Evolutionary conservation across 1,284 basidiomycete species (phyloP).

Genomic region (Moniliella sp.): DNA sequence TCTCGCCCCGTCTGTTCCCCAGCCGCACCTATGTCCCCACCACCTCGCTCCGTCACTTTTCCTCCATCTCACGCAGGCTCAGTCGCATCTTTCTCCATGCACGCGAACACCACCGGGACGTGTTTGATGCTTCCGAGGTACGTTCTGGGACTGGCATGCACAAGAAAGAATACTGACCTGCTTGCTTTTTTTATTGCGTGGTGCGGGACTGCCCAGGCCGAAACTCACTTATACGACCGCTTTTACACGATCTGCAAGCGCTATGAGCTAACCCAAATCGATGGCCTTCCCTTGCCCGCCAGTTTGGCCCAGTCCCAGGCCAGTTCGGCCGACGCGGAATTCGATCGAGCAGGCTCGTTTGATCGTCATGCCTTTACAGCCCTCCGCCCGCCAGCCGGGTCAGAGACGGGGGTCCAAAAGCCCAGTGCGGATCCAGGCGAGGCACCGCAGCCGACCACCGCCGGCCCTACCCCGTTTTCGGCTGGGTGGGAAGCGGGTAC

Average conservation of each 20-base stretch:
- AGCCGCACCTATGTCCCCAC: conserved; percentile 37
- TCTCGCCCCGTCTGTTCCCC: conserved; percentile 73
- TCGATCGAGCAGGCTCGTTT: no score
- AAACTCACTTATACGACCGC: conserved; percentile 70
- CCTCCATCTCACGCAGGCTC: conserved; percentile 61
- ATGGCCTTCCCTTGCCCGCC: conserved; percentile 2
- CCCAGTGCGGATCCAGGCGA: no score
- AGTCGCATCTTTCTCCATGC: conserved; percentile 88
- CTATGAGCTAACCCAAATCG: conserved; percentile 53
- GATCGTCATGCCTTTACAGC: no score
- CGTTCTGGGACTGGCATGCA: not conserved
- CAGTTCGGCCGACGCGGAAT: no score
- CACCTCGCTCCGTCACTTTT: conserved; percentile 63
- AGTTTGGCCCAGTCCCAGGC: not conserved
- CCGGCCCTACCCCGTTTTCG: no score
- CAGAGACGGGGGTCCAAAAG: no score
- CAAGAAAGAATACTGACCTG: not conserved
- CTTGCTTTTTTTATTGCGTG: conserved; percentile 22
- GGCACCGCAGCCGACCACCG: no score
- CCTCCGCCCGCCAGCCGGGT: no score
- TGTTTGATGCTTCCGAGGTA: conserved; percentile 61
- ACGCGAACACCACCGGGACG: conserved; percentile 53
- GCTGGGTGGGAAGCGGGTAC: no score
- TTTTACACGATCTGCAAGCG: conserved; percentile 61
- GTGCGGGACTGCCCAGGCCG: conserved; percentile 38